phyloP scores from a whole-genome alignment of 352 stramenopile genomes.

The Phytophthora foliorum region DNA sequence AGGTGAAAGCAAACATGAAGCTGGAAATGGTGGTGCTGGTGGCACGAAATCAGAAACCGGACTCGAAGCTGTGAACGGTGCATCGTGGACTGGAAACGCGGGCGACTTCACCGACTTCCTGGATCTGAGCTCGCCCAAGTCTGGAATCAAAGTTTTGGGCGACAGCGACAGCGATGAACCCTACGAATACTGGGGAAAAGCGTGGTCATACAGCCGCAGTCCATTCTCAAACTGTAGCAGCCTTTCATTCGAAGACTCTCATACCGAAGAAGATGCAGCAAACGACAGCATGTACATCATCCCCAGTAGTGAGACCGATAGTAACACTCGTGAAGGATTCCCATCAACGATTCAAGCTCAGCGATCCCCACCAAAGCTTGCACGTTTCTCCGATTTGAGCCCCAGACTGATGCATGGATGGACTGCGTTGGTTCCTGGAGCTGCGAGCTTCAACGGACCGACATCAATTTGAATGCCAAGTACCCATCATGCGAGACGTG shows the following conservation, averaged over 20 bases:
- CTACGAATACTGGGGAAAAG: conserved; percentile 22
- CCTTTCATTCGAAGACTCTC: conserved; percentile 21
- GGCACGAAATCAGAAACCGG: not conserved
- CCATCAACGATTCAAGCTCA: not conserved
- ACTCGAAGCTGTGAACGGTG: not conserved
- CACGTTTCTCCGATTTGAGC: conserved; percentile 10
- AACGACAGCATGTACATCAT: not conserved
- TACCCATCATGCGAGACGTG: not conserved
- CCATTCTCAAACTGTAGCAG: conserved; percentile 28
- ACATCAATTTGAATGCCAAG: conserved; percentile 11
- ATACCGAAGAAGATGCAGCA: conserved; percentile 3
- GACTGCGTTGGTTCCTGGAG: not conserved
- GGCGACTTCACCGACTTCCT: conserved; percentile 25
- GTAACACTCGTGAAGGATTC: not conserved
- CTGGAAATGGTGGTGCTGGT: not conserved
- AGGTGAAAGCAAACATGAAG: not conserved
- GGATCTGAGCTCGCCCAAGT: conserved; percentile 12
- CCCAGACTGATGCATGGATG: conserved; percentile 1
- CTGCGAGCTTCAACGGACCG: conserved; percentile 5
- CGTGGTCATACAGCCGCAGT: conserved; percentile 13
- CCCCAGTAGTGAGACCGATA: not conserved
- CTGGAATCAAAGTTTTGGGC: not conserved
- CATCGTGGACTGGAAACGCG: not conserved
- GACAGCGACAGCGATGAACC: conserved; percentile 10
- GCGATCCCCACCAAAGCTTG: not conserved